phyloP scores from a whole-genome alignment of 139 green algal species.

The Coccomyxa sp. region DNA sequence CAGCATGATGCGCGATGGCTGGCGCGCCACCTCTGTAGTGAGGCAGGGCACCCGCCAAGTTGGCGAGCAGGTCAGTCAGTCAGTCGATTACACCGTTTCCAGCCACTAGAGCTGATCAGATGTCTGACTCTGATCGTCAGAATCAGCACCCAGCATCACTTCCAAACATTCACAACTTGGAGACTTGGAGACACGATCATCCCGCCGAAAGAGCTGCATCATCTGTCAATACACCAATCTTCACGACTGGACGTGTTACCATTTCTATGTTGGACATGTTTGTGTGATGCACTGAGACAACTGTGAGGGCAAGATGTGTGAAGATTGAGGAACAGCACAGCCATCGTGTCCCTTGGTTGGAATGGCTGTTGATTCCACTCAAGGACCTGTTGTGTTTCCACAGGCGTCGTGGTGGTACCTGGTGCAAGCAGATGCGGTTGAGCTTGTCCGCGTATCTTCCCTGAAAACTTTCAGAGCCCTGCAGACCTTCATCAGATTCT shows the following conservation, averaged over 20 bases:
- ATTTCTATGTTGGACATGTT: no score
- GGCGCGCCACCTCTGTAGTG: background rate
- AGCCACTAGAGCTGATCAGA: background rate
- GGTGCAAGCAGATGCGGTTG: conserved; percentile 22
- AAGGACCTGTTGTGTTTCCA: background rate
- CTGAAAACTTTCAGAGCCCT: conserved; percentile 22
- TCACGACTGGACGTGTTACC: no score
- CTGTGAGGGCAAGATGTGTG: no score
- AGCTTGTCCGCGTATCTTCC: conserved; percentile 23
- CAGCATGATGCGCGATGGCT: background rate
- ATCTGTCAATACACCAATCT: background rate
- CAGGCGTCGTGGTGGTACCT: conserved; percentile 29
- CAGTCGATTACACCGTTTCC: background rate
- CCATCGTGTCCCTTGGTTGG: no score
- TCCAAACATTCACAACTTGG: background rate
- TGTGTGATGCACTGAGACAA: no score
- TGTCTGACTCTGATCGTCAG: no score
- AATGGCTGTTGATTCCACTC: no score
- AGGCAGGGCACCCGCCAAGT: background rate
- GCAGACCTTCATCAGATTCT: conserved; percentile 28
- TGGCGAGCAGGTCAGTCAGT: conserved; percentile 1
- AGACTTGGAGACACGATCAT: background rate
- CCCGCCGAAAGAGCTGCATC: background rate
- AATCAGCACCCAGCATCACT: no score
- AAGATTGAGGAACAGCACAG: no score